Evolutionary conservation across 805 yeast species (phyloP), one percentile per base, ranked within the genome.

Genomic region (Yamadazyma olivae): DNA sequence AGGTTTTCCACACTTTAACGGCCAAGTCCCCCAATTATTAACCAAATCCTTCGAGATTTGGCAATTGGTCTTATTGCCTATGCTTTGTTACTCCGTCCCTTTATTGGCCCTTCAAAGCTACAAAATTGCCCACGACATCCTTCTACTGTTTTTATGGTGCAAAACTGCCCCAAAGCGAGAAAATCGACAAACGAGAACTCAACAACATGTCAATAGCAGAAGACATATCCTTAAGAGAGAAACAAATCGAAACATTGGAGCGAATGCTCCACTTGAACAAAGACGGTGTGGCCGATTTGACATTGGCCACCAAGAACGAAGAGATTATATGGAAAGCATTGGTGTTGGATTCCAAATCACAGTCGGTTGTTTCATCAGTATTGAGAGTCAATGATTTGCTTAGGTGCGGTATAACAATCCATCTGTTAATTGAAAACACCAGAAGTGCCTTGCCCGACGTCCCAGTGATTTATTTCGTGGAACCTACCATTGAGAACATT

Each of bases 371-470:
- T 5, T 89, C 97, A 2, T 84, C 95, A 5, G 91, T 93, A n/a
- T 63, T 93, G 38, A 71, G 98, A 40, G 96, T 91, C 43, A 88
- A 88, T 50, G 99, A 95, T 57, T 69, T 93, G 46, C 71, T 93
- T 48, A 79, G 83, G 47, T 85, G 87, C 54, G 99, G 99, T 7
- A 81, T 93, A 38, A 93, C 99, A 0, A 82, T 89, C 51, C 98
- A 93, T 55, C 72, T 91, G 40, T 61, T 84, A 33, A 78, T 91
- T 36, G 70, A 70, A 37, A 71, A 88, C 31, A 77, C 74, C 39
- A 71, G 99, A 43, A 77, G 90, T n/a, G 75, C 91, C 1, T 70
- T 93, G 34, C 90, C 95, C 1, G 99, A 93, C 51, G 98, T 91
- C 10, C 97, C 98, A 0, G 98, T 80, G 3, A 77, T 93, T 30